Base-by-base conservation (phyloP, 768 basidiomycete species). In the Candolleomyces eurysporus region DNA sequence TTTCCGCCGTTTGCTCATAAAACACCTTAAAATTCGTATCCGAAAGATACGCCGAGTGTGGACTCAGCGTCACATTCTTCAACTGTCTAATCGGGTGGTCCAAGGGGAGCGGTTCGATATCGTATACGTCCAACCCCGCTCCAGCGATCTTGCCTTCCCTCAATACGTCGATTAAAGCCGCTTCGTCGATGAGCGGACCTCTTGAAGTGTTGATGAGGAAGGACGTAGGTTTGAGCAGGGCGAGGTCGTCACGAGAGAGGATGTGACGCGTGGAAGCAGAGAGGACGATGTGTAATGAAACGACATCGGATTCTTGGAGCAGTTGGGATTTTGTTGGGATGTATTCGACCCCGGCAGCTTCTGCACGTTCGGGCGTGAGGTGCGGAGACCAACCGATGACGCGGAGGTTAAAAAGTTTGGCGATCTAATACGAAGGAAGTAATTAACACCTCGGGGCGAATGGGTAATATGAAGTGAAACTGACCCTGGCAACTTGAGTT, bases 381-480 rank as follows among this genome's bases (percentile, higher is more conserved):
- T 89, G 75, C 1, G 86, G 86, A 4, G 84, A 86, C 88, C 88
- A 90, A 0, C 78, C 87, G 42, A 84, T 71, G 11, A 88, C 81
- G 52, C 73, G 76, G 83, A 89, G 84, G 19, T 78, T 75, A 63
- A 89, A 88, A 2, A 78, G 82, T 63, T 81, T 81, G 6, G 82
- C 87, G 61, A 87, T 83, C 82, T 85, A 62, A 40, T 45, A 26
- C 13, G 17, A 21, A n/a, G 39, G 48, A 39, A 36, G 13, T 60
- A 39, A 40, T 13, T 8, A 63, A 4, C 26, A 52, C 45, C 16
- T 36, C 30, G 19, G 3, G 22, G 14, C 17, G 22, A 52, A 19
- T 31, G n/a, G 43, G 42, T 17, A 10, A 57, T 7, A 46, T 7
- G 45, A 7, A 7, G 19, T 21, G 36, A 32, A 57, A 57, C 65